Evolutionary conservation across 2,329 filamentous ascomycete species (phyloP).

Genomic region (Ophiobolus disseminans): DNA sequence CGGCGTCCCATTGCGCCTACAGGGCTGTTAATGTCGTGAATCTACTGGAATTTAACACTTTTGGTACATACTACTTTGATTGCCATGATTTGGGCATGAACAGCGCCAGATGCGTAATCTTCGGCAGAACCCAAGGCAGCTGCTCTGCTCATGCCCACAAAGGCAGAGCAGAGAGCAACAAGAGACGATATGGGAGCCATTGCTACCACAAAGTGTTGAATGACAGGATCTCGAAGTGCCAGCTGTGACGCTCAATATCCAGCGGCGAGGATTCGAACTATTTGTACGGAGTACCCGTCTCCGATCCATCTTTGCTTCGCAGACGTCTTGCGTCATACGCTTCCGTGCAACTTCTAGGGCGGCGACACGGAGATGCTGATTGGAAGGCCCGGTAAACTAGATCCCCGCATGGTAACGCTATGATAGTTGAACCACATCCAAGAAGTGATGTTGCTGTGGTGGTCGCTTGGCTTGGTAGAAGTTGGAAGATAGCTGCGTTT

Average conservation of each 20-base stretch:
- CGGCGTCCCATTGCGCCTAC: constrained; percentile 34
- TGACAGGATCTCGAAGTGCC: not conserved
- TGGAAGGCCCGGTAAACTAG: not conserved
- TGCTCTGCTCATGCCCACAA: constrained; percentile 28
- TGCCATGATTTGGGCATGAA: constrained; percentile 44
- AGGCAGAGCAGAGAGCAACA: constrained; percentile 21
- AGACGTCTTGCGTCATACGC: not conserved
- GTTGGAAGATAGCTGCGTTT: not conserved
- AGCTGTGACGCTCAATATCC: not conserved
- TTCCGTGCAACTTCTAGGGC: not conserved
- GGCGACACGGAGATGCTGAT: not conserved
- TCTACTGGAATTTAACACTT: not conserved
- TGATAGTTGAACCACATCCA: constrained; percentile 1
- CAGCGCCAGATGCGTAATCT: constrained; percentile 44
- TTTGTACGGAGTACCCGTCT: not conserved
- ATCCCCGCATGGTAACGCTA: not conserved
- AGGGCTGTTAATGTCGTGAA: constrained; percentile 7
- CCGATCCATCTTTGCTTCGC: not conserved
- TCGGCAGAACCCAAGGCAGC: constrained; percentile 33
- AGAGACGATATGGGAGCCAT: constrained; percentile 24
- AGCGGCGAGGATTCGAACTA: not conserved
- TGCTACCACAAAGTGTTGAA: not conserved
- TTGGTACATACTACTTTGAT: constrained; percentile 35
- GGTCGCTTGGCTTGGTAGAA: not conserved
- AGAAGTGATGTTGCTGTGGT: not conserved